Percentiles rank a stretch among this genome's conserved stretches.
Evolutionary conservation across 768 basidiomycete genomes (phyloP).

Genomic region (Podaxis pistillaris): DNA sequence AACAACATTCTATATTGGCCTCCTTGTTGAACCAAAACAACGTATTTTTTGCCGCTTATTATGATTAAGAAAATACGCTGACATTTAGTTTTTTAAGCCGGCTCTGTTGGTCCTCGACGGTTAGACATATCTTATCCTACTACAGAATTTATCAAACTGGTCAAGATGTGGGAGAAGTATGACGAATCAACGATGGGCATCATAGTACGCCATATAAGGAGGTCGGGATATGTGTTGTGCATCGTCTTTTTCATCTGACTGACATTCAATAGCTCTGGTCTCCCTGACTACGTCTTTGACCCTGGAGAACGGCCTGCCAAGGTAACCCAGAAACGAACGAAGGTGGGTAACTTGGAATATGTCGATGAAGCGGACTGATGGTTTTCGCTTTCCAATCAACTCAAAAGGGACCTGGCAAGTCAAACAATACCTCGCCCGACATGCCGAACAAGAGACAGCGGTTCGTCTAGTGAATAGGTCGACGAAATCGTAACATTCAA

Average conservation of each 20-base stretch:
- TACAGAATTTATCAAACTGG: constrained; percentile 89
- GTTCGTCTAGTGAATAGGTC: constrained; percentile 47
- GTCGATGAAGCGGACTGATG: background rate
- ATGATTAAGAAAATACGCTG: constrained; percentile 10
- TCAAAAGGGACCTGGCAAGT: constrained; percentile 59
- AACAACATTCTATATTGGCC: constrained; percentile 98
- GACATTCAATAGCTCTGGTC: constrained; percentile 47
- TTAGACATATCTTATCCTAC: constrained; percentile 98
- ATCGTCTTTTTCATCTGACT: background rate
- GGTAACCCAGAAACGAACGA: constrained; percentile 70
- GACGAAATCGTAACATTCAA: constrained; percentile 24
- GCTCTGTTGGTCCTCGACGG: constrained; percentile 72
- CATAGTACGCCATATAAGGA: constrained; percentile 89
- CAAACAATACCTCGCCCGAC: constrained; percentile 61
- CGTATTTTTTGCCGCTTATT: constrained; percentile 41
- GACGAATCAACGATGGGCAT: constrained; percentile 93
- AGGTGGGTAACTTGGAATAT: constrained; percentile 39
- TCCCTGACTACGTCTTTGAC: constrained; percentile 85
- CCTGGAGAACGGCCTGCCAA: constrained; percentile 76
- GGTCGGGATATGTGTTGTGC: constrained; percentile 39
- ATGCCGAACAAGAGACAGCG: constrained; percentile 81
- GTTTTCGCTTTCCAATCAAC: constrained; percentile 8
- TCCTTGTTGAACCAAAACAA: constrained; percentile 88
- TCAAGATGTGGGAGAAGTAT: constrained; percentile 95
- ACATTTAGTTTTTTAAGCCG: constrained; percentile 46